These are phyloP conservation scores for Brassica juncea DNA, from an alignment of 345 rosid genomes.

Conservation along the genomic window DNA sequence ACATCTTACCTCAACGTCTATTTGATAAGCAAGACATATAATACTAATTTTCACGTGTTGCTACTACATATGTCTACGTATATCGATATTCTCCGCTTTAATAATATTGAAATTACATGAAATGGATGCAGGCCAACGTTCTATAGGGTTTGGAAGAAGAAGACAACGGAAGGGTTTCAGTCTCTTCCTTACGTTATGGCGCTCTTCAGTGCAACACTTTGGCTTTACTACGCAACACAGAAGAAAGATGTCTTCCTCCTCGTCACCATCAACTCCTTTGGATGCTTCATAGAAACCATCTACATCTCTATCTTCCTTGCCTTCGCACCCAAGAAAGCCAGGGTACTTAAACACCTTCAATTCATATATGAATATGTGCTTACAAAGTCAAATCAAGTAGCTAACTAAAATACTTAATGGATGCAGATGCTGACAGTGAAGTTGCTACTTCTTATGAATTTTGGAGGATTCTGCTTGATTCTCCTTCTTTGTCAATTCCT, in stretches of 20 bases:
- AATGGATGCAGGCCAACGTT: constrained; percentile 62
- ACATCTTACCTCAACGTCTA: neutral
- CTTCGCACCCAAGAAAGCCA: constrained; percentile 53
- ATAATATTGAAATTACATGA: neutral
- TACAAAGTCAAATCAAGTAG: neutral
- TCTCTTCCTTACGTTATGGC: constrained; percentile 65
- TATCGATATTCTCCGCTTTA: neutral
- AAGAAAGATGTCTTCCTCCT: constrained; percentile 40
- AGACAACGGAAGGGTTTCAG: constrained; percentile 73
- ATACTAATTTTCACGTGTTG: neutral
- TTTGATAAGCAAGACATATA: neutral
- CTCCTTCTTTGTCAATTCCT: constrained; percentile 51
- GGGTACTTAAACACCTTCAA: constrained; percentile 38
- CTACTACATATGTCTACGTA: neutral
- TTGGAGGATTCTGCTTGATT: constrained; percentile 51
- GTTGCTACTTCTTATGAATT: constrained; percentile 43
- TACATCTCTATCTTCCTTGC: constrained; percentile 57
- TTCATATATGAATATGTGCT: neutral
- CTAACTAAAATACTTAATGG: constrained; percentile 10
- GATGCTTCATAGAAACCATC: constrained; percentile 62
- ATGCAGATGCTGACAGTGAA: constrained; percentile 54
- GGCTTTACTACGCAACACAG: constrained; percentile 63
- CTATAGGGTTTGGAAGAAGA: constrained; percentile 59
- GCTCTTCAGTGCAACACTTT: constrained; percentile 66
- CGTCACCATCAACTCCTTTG: constrained; percentile 53